Evolutionary conservation across 108 stramenopile species (phyloP).

Genomic region (Skeletonema menzelii): DNA sequence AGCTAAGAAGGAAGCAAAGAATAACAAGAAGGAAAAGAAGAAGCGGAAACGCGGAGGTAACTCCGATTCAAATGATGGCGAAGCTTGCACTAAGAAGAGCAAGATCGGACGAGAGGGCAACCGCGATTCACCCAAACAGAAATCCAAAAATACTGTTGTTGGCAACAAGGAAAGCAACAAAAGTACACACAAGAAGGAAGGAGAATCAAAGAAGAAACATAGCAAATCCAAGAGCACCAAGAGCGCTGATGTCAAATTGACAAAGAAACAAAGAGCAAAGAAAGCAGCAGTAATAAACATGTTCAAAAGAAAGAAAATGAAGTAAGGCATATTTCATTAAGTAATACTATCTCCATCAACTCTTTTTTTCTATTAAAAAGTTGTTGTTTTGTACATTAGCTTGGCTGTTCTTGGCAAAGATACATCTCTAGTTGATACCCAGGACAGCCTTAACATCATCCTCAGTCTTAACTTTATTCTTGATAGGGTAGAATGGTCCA

Average conservation of each 20-base stretch:
- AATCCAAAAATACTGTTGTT: neutral
- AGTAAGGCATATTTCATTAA: neutral
- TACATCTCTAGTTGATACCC: constrained; percentile 34
- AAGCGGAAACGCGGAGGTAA: constrained; percentile 23
- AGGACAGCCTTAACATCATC: constrained; percentile 65
- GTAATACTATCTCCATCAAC: neutral
- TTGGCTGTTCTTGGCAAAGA: neutral
- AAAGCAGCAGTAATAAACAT: constrained; percentile 33
- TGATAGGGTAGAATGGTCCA: constrained; percentile 74
- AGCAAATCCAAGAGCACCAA: constrained; percentile 1
- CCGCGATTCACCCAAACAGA: neutral
- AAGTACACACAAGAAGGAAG: neutral
- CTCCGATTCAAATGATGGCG: constrained; percentile 7
- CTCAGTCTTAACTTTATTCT: constrained; percentile 61
- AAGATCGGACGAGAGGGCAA: neutral
- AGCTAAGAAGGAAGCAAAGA: neutral
- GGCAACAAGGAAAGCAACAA: neutral
- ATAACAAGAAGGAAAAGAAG: constrained; percentile 23
- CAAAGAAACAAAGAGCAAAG: constrained; percentile 36
- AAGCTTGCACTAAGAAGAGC: neutral
- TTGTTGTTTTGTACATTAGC: constrained; percentile 4
- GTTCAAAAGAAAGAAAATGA: constrained; percentile 7
- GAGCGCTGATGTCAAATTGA: constrained; percentile 20
- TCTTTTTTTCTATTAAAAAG: neutral
- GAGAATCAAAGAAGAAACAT: neutral